Conservation (phyloP, 2,329 filamentous ascomycete species). For the Aspergillus sp. region DNA sequence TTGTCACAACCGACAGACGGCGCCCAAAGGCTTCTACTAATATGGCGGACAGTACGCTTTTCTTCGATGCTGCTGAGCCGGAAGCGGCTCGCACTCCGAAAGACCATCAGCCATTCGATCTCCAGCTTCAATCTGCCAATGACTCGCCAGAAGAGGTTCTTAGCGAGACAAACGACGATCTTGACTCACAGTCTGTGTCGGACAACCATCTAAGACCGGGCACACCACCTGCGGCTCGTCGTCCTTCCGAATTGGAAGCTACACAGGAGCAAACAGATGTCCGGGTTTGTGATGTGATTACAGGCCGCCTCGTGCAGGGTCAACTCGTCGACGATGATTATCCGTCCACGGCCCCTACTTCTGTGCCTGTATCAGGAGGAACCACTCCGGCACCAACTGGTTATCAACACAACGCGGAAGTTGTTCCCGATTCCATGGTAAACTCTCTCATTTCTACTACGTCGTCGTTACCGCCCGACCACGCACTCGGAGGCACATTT, state of each 20-base stretch:
- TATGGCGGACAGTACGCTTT: constrained; percentile 74
- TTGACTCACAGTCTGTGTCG: constrained; percentile 15
- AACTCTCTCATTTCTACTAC: constrained; percentile 73
- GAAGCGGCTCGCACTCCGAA: constrained; percentile 19
- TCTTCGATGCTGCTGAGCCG: constrained; percentile 56
- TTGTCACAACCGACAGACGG: constrained; percentile 62
- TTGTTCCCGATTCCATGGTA: constrained; percentile 76
- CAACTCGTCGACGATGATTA: constrained; percentile 95
- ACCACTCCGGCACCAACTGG: constrained; percentile 36
- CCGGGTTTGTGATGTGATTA: constrained; percentile 81
- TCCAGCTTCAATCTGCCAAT: constrained; percentile 17
- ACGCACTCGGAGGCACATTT: constrained; percentile 73
- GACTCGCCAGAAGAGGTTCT: constrained; percentile 10
- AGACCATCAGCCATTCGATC: constrained; percentile 22
- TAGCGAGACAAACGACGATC: constrained; percentile 15
- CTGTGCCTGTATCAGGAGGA: constrained; percentile 47
- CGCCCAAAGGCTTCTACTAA: constrained; percentile 45
- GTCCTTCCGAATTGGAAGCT: constrained; percentile 39
- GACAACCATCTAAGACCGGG: constrained; percentile 29
- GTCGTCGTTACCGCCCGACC: constrained; percentile 62
- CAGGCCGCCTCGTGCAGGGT: constrained; percentile 82
- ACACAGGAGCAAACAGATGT: constrained; percentile 64
- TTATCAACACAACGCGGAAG: constrained; percentile 42
- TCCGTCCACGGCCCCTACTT: constrained; percentile 63
- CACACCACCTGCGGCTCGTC: constrained; percentile 31